phyloP scores from a whole-genome alignment of 768 basidiomycete species.

The Panaeolus cyanescens region DNA sequence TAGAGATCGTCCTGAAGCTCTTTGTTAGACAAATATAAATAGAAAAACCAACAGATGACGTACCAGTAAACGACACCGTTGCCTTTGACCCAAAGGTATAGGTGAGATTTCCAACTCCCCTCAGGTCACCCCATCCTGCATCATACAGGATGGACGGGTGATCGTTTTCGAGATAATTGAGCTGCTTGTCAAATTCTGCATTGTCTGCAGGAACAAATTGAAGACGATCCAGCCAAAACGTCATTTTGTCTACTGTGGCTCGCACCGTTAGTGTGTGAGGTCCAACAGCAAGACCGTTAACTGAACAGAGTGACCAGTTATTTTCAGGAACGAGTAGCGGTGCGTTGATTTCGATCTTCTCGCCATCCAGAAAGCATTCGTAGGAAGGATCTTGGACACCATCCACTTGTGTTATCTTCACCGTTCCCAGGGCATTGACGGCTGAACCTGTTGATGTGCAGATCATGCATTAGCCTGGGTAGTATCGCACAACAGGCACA shows the following conservation, averaged over 20 bases:
- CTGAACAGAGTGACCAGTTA: slow-evolving; percentile 10
- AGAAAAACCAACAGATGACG: not conserved
- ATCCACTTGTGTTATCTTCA: slow-evolving; percentile 3
- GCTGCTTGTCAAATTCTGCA: slow-evolving; percentile 1
- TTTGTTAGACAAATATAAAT: not conserved
- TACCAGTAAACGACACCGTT: slow-evolving; percentile 5
- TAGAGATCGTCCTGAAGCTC: slow-evolving; percentile 17
- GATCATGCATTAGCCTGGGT: not conserved
- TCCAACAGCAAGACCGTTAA: slow-evolving; percentile 5
- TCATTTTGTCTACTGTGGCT: slow-evolving; percentile 8
- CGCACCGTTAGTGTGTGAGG: slow-evolving; percentile 10
- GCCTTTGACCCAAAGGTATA: not conserved
- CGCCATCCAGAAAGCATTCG: slow-evolving; percentile 12
- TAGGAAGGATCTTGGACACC: slow-evolving; percentile 10
- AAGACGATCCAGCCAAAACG: slow-evolving; percentile 11
- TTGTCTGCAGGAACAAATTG: slow-evolving; percentile 5
- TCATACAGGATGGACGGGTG: slow-evolving; percentile 9
- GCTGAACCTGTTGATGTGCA: not conserved
- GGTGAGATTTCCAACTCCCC: slow-evolving; percentile 1
- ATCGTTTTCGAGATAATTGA: not conserved
- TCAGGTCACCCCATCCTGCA: slow-evolving; percentile 1
- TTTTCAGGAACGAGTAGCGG: slow-evolving; percentile 8
- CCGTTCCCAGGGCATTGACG: not conserved
- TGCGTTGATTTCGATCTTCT: not conserved
- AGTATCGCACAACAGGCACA: not conserved